These are phyloP conservation scores for Cenchrus fungigraminus DNA, from an alignment of 176 grass and related monocot genomes.

Conservation along the genomic window DNA sequence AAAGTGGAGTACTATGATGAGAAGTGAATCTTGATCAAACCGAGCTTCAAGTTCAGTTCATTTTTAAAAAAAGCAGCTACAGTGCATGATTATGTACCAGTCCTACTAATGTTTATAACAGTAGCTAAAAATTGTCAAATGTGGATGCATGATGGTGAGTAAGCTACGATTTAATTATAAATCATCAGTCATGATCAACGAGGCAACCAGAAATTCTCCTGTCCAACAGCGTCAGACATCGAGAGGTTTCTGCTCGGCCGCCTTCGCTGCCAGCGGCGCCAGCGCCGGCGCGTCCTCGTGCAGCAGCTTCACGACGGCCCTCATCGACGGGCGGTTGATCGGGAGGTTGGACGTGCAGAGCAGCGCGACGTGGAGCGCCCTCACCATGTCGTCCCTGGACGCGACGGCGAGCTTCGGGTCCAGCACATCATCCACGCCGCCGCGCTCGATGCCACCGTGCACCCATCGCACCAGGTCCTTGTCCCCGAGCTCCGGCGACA, in stretches of 20 bases:
- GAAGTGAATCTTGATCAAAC: neutral
- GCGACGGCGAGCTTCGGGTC: slow-evolving; percentile 56
- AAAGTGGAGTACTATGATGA: neutral
- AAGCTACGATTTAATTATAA: neutral
- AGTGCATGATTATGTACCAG: too few relatives aligned
- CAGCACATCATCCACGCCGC: slow-evolving; percentile 53
- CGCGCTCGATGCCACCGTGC: slow-evolving; percentile 44
- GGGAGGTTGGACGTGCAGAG: slow-evolving; percentile 70
- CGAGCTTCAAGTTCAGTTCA: neutral
- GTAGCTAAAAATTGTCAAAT: neutral
- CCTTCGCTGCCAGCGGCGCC: slow-evolving; percentile 2
- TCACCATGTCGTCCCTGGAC: slow-evolving; percentile 52
- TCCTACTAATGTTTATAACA: too few relatives aligned
- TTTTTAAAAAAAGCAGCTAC: too few relatives aligned
- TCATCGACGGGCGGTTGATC: slow-evolving; percentile 69
- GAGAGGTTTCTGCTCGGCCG: slow-evolving; percentile 11
- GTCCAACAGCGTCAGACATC: slow-evolving; percentile 14
- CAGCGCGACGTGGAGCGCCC: slow-evolving; percentile 67
- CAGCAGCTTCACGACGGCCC: slow-evolving; percentile 68
- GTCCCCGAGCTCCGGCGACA: slow-evolving; percentile 61
- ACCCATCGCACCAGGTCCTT: slow-evolving; percentile 83
- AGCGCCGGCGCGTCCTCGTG: slow-evolving; percentile 11
- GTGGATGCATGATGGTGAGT: neutral
- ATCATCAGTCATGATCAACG: neutral
- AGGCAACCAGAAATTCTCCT: neutral